Evolutionary conservation across 306 rosid species (phyloP), one percentile per base, ranked within the genome.

Genomic region (Begonia masoniana): DNA sequence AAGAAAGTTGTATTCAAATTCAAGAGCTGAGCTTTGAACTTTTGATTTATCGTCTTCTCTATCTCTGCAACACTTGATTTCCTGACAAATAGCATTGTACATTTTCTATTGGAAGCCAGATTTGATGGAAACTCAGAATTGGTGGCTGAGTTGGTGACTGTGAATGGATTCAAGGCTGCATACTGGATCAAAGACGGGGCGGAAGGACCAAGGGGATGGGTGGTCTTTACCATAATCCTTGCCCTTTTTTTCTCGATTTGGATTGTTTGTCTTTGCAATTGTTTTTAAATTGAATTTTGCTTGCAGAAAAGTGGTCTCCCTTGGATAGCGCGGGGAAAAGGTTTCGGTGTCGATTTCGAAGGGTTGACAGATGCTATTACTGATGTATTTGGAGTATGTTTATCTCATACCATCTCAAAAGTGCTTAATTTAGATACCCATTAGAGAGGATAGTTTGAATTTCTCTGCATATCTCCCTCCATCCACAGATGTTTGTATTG

Each of bases 181-280:
- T 92, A 83, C 67, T 88, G 86, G 15, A 83, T 92, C 19, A 92
- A 83, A 71, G 99, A 92, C 58, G 99, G 99, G 10, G 96, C 78
- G 2, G 99, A 83, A 79, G 99, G 99, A 66, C 88, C 93, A 7
- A 78, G 92, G 24, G 99, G 99, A 77, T 92, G 99, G 99, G 59
- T 41, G 93, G 99, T 92, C 61, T 66, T 16, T 60, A 66, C 71
- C 67, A 56, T 24, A 63, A 16, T 53, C 56, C 66, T 39, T 31
- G 24, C 19, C 16, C 50, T 16, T 2, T n/a, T n/a, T 47, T 41
- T 62, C 19, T 17, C 1, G 19, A 17, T 17, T 17, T 17, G 19
- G 19, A 17, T 17, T 17, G 19, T 1, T 51, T 47, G 31, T 64
- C 48, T 47, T 31, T 13, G 14, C 15, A 13, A 49, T 31, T 15